Percentiles rank a stretch among this genome's conserved stretches.
These are phyloP conservation scores for Arachis hypogaea DNA, from an alignment of 306 rosid genomes.

Conservation along the genomic window DNA sequence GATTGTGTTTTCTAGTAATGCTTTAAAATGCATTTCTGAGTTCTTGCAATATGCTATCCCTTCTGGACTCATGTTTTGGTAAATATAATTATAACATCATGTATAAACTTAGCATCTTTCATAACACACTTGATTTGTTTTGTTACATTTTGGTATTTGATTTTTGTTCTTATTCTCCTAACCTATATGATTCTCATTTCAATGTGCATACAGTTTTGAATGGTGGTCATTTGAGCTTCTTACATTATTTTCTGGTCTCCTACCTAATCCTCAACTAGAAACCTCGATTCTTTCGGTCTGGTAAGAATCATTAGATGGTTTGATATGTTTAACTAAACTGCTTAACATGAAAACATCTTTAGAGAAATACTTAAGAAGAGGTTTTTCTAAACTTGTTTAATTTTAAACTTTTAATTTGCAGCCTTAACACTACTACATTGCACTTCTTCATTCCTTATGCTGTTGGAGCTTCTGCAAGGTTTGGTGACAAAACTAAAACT, in stretches of 20 bases:
- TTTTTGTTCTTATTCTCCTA: neutral
- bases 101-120: conserved; percentile 6
- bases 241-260: conserved; percentile 56
- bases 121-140: neutral
- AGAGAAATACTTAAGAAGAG: too few species aligned
- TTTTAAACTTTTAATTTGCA: conserved; percentile 20
- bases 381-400: conserved; percentile 12
- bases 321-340: too few species aligned
- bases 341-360: too few species aligned
- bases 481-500: conserved; percentile 5
- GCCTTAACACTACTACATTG: conserved; percentile 52
- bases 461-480: conserved; percentile 71
- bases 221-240: conserved; percentile 78
- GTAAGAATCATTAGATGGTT: conserved; percentile 32
- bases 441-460: conserved; percentile 62
- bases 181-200: neutral
- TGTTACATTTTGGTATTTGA: neutral
- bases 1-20: conserved; percentile 42
- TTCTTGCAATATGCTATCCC: conserved; percentile 48
- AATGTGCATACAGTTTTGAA: conserved; percentile 53
- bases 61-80: conserved; percentile 54
- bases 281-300: conserved; percentile 70
- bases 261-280: conserved; percentile 62
- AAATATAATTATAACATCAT: conserved; percentile 10
- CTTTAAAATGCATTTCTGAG: conserved; percentile 45